These are phyloP conservation scores for Rosa rugosa DNA, from an alignment of 306 rosid species.

Conservation along the genomic window DNA sequence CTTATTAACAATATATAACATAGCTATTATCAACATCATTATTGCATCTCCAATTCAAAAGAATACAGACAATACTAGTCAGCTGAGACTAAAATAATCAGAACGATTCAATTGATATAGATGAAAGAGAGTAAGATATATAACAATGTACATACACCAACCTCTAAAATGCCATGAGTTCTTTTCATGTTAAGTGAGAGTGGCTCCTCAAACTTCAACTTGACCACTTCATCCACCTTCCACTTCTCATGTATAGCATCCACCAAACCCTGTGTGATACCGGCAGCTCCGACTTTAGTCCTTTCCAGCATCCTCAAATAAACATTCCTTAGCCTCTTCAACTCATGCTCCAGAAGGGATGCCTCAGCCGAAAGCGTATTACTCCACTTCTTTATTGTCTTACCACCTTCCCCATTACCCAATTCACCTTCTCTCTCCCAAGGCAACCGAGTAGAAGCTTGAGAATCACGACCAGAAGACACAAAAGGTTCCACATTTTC, in stretches of 20 bases:
- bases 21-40: no score
- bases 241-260: constrained; percentile 63
- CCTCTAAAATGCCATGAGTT: no score
- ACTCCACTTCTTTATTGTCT: constrained; percentile 40
- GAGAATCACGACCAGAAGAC: constrained; percentile 4
- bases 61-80: no score
- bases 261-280: constrained; percentile 74
- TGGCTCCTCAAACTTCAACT: constrained; percentile 77
- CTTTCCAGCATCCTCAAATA: constrained; percentile 78
- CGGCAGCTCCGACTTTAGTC: constrained; percentile 67
- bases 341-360: constrained; percentile 67
- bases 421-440: constrained; percentile 27
- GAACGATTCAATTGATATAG: no score
- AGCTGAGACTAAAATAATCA: no score
- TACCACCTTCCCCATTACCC: constrained; percentile 32
- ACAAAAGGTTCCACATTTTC: constrained; percentile 12
- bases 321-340: constrained; percentile 76
- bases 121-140: no score
- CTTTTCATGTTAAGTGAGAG: constrained; percentile 72
- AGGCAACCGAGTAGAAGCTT: constrained; percentile 25
- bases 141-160: no score
- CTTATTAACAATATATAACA: no score
- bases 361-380: constrained; percentile 58
- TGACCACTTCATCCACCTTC: constrained; percentile 75
- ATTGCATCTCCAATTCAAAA: no score